phyloP scores from a whole-genome alignment of 2,329 filamentous ascomycete species.

The Gremmenia infestans region DNA sequence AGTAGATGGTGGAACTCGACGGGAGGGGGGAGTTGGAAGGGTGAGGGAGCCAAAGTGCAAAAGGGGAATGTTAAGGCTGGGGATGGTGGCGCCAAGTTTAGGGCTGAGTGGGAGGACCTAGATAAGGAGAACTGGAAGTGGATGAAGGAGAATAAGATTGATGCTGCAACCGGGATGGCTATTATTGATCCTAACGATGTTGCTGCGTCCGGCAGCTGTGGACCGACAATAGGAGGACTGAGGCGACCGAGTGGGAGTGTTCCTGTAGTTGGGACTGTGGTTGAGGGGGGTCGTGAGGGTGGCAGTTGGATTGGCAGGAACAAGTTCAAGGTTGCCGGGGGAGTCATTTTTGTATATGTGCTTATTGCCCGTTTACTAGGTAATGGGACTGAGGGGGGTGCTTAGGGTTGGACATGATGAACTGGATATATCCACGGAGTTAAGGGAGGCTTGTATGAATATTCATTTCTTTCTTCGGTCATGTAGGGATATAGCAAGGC shows the following conservation, averaged over 20 bases:
- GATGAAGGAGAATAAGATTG: constrained; percentile 80
- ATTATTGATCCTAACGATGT: constrained; percentile 42
- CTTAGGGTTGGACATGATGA: too few species aligned
- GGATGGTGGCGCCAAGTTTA: constrained; percentile 88
- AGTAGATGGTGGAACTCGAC: constrained; percentile 97
- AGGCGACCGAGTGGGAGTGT: constrained; percentile 55
- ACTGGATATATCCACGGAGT: too few species aligned
- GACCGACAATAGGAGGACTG: constrained; percentile 56
- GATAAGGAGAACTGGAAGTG: constrained; percentile 87
- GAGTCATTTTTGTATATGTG: constrained; percentile 74
- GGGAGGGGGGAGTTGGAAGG: constrained; percentile 52
- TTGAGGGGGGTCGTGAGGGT: constrained; percentile 77
- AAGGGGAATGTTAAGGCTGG: constrained; percentile 85
- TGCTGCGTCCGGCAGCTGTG: constrained; percentile 44
- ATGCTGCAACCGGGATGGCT: constrained; percentile 67
- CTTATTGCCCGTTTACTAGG: constrained; percentile 67
- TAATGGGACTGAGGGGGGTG: too few species aligned
- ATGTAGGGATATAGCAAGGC: too few species aligned
- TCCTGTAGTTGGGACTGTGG: constrained; percentile 54
- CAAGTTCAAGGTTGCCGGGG: constrained; percentile 68
- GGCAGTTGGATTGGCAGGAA: constrained; percentile 78
- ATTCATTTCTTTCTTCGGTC: too few species aligned
- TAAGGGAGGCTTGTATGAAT: too few species aligned
- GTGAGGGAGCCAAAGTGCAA: constrained; percentile 35
- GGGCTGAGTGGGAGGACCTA: constrained; percentile 81